Percentiles rank a stretch among this genome's conserved stretches.
Evolutionary conservation across 805 yeast genomes (phyloP).

Genomic region (Cyberlindnera sargentensis): DNA sequence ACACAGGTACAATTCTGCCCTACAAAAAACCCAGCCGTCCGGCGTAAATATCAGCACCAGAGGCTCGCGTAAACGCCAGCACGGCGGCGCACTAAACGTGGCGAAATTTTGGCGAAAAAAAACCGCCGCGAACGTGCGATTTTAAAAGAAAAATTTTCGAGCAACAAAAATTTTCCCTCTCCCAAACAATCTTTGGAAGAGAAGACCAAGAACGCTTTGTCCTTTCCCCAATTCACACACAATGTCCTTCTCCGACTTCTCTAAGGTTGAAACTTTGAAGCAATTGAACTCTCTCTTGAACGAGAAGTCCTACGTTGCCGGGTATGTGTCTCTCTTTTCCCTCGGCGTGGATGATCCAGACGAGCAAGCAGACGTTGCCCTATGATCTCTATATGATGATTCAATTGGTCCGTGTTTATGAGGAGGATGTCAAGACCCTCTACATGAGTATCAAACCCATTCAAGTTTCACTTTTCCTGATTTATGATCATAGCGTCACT

Average conservation of each 20-base stretch:
- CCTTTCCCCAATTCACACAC: not conserved
- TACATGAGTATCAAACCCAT: constrained; percentile 77
- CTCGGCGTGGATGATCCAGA: too few species aligned
- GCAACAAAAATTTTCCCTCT: not conserved
- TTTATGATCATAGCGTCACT: not conserved
- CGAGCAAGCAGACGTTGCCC: too few species aligned
- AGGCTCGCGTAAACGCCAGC: not conserved
- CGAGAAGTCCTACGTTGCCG: constrained; percentile 91
- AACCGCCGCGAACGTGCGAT: too few species aligned
- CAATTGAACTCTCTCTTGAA: constrained; percentile 80
- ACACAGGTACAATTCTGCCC: not conserved
- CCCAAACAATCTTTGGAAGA: not conserved
- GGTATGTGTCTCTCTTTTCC: constrained; percentile 52
- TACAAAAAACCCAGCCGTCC: not conserved
- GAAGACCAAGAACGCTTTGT: not conserved
- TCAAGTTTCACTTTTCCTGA: constrained; percentile 35
- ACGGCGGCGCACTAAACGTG: not conserved
- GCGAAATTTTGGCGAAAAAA: not conserved
- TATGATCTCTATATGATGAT: constrained; percentile 46
- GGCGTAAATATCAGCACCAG: constrained; percentile 1
- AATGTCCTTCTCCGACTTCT: constrained; percentile 79
- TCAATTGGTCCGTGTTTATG: constrained; percentile 94
- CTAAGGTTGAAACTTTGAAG: constrained; percentile 65
- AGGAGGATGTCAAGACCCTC: constrained; percentile 92
- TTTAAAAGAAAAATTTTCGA: constrained; percentile 1